These are phyloP conservation scores for Lipomyces sp. DNA, from an alignment of 805 yeast species.

Conservation along the genomic window DNA sequence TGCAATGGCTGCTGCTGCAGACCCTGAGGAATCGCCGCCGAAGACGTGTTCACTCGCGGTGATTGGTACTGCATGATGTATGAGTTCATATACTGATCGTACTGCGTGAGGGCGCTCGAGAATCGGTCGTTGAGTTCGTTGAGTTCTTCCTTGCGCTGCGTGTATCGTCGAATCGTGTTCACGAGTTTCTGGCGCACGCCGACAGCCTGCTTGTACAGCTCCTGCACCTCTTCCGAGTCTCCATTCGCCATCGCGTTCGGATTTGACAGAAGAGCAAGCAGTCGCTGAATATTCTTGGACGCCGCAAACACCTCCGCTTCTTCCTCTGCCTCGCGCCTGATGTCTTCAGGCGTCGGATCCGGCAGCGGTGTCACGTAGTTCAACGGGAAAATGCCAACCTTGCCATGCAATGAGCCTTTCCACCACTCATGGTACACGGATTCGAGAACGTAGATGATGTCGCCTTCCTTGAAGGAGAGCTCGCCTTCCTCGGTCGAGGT, in stretches of 20 bases:
- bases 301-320: constrained; percentile 56
- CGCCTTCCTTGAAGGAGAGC: constrained; percentile 81
- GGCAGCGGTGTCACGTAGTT: constrained; percentile 83
- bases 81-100: constrained; percentile 46
- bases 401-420: constrained; percentile 80
- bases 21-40: too few relatives aligned
- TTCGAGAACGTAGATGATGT: constrained; percentile 80
- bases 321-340: constrained; percentile 47
- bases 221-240: constrained; percentile 65
- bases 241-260: constrained; percentile 42
- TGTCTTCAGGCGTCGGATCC: constrained; percentile 60
- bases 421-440: constrained; percentile 93
- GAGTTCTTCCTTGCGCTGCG: constrained; percentile 73
- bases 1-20: too few relatives aligned
- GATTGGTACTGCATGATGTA: too few relatives aligned
- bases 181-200: constrained; percentile 74
- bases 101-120: constrained; percentile 61
- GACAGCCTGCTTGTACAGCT: constrained; percentile 65
- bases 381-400: constrained; percentile 83
- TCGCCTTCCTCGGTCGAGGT: constrained; percentile 80
- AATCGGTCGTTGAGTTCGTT: constrained; percentile 67
- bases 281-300: constrained; percentile 61
- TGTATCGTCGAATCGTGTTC: constrained; percentile 70
- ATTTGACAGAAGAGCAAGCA: constrained; percentile 54
- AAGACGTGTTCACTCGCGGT: too few relatives aligned